A percentile compares a stretch with the other conserved stretches of the same genome.
phyloP scores from a whole-genome alignment of 345 rosid genomes.

The Sonneratia caseolaris region DNA sequence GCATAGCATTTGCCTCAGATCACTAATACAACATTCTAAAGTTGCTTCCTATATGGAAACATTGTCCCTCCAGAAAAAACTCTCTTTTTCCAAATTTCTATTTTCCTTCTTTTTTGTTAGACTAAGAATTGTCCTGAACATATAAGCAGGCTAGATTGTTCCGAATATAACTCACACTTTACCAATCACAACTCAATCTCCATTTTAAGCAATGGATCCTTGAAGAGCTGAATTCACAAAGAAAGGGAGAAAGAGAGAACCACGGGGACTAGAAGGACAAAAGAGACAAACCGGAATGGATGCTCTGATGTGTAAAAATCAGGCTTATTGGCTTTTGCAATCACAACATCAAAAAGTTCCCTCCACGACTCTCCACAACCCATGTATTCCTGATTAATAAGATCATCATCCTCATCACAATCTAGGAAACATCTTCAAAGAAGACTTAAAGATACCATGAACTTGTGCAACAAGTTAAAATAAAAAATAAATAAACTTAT shows the following conservation, averaged over 20 bases:
- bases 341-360: constrained; percentile 91
- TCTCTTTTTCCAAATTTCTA: not conserved
- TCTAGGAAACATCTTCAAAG: not conserved
- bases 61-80: not conserved
- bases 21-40: not conserved
- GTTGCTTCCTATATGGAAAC: not conserved
- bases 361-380: constrained; percentile 68
- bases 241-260: not conserved
- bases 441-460: not conserved
- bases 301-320: constrained; percentile 87
- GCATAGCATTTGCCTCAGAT: not conserved
- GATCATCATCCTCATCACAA: not conserved
- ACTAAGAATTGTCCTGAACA: not conserved
- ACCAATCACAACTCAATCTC: not conserved
- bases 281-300: constrained; percentile 67
- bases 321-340: constrained; percentile 94
- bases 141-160: not conserved
- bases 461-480: not conserved
- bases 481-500: not conserved
- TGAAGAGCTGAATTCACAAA: not conserved
- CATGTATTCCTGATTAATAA: constrained; percentile 47
- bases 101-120: not conserved
- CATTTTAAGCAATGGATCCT: not conserved
- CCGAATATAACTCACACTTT: not conserved
- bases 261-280: constrained; percentile 2